phyloP scores from a whole-genome alignment of 768 basidiomycete species.

The Daedaleopsis sinensis region DNA sequence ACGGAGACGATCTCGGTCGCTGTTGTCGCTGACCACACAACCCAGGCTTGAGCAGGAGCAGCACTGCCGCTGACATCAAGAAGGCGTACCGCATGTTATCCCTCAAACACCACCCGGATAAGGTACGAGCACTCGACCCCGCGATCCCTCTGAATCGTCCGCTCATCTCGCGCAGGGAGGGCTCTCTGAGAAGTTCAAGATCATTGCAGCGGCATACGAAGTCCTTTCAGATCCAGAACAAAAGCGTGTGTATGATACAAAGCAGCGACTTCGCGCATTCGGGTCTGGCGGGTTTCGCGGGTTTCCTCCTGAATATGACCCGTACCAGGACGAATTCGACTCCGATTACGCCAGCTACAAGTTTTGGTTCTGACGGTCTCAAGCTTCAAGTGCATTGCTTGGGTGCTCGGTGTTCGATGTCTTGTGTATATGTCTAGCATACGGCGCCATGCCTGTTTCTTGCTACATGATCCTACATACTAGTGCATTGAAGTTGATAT shows the following conservation, averaged over 20 bases:
- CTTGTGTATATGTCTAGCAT: no score
- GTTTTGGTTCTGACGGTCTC: no score
- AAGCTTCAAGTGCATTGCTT: no score
- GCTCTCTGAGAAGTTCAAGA: conserved; percentile 92
- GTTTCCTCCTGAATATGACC: neutral
- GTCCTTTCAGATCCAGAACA: conserved; percentile 75
- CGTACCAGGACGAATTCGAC: neutral
- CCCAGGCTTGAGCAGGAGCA: conserved; percentile 53
- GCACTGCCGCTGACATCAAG: conserved; percentile 51
- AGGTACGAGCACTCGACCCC: conserved; percentile 42
- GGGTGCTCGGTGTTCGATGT: no score
- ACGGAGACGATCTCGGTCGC: neutral
- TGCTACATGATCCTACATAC: no score
- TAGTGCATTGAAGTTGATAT: no score
- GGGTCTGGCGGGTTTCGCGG: neutral
- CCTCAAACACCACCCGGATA: conserved; percentile 80
- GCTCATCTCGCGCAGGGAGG: conserved; percentile 47
- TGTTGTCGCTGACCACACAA: neutral
- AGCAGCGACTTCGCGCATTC: neutral
- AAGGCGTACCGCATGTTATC: conserved; percentile 78
- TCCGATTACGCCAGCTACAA: neutral
- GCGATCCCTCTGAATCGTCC: neutral
- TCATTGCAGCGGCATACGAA: conserved; percentile 76
- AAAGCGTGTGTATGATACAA: conserved; percentile 64
- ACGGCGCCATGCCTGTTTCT: no score